Conservation (phyloP, 257 asterid genomes). For the Gentiana dahurica region DNA sequence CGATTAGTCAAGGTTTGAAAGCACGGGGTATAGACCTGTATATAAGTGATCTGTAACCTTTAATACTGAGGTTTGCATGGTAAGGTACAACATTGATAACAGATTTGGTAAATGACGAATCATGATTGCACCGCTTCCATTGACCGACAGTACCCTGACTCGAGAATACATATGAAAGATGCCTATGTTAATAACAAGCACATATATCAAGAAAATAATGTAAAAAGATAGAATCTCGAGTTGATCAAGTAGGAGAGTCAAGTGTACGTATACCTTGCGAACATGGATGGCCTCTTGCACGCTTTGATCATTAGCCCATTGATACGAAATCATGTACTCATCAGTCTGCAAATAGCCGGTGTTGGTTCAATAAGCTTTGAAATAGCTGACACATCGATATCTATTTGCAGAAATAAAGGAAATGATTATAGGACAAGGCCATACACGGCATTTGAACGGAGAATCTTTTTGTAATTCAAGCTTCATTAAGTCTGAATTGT, state of each 20-base stretch:
- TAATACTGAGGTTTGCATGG: constrained; percentile 19
- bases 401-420: neutral
- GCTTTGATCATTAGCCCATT: constrained; percentile 20
- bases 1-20: neutral
- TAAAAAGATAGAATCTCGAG: too few species aligned
- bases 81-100: constrained; percentile 1
- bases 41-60: constrained; percentile 24
- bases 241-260: neutral
- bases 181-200: neutral
- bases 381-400: constrained; percentile 1
- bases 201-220: neutral
- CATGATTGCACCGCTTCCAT: constrained; percentile 13
- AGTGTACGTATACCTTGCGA: constrained; percentile 15
- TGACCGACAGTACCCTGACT: constrained; percentile 15
- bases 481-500: neutral
- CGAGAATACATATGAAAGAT: neutral
- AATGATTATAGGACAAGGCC: neutral
- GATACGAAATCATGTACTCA: neutral
- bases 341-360: neutral
- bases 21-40: constrained; percentile 16
- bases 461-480: neutral
- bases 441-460: constrained; percentile 10
- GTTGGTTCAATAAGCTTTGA: constrained; percentile 1
- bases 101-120: neutral
- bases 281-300: constrained; percentile 26